Percentiles rank a stretch among this genome's conserved stretches.
These are phyloP conservation scores for Acacia concinna DNA, from an alignment of 331 rosid species.

Conservation along the genomic window DNA sequence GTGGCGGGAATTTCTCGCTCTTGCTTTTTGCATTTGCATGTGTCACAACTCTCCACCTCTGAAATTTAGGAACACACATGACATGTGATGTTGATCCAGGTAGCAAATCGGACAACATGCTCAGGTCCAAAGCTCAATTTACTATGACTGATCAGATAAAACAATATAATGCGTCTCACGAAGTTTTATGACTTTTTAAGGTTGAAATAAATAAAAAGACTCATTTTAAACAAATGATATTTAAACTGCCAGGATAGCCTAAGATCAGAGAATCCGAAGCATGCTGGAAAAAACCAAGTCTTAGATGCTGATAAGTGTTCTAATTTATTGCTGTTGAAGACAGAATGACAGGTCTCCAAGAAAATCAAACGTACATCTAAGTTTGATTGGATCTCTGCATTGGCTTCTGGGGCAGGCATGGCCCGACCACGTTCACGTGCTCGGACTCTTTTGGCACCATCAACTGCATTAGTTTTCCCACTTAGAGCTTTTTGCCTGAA, in stretches of 20 bases:
- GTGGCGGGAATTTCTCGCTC: conserved; percentile 99
- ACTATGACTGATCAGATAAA: conserved; percentile 26
- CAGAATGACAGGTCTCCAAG: conserved; percentile 6
- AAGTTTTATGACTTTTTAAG: conserved; percentile 28
- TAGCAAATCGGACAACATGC: conserved; percentile 24
- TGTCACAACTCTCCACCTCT: conserved; percentile 88
- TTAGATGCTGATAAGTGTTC: conserved; percentile 24
- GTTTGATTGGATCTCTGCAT: conserved; percentile 90
- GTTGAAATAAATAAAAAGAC: conserved; percentile 17
- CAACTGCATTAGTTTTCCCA: conserved; percentile 68
- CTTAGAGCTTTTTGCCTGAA: conserved; percentile 73
- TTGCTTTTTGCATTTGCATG: conserved; percentile 91
- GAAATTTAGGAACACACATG: conserved; percentile 46
- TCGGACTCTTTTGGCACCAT: conserved; percentile 68
- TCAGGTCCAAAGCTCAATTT: conserved; percentile 30
- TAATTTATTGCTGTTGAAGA: not conserved
- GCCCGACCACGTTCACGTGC: conserved; percentile 84
- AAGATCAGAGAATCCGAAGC: conserved; percentile 38
- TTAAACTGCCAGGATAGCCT: conserved; percentile 35
- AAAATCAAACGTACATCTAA: conserved; percentile 69
- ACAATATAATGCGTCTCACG: conserved; percentile 31
- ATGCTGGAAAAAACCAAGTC: conserved; percentile 26
- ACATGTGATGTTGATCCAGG: conserved; percentile 34
- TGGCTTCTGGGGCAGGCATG: conserved; percentile 91
- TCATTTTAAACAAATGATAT: conserved; percentile 5